These are phyloP conservation scores for Fusarium piperis DNA, from an alignment of 2,329 filamentous ascomycete species.

Conservation along the genomic window DNA sequence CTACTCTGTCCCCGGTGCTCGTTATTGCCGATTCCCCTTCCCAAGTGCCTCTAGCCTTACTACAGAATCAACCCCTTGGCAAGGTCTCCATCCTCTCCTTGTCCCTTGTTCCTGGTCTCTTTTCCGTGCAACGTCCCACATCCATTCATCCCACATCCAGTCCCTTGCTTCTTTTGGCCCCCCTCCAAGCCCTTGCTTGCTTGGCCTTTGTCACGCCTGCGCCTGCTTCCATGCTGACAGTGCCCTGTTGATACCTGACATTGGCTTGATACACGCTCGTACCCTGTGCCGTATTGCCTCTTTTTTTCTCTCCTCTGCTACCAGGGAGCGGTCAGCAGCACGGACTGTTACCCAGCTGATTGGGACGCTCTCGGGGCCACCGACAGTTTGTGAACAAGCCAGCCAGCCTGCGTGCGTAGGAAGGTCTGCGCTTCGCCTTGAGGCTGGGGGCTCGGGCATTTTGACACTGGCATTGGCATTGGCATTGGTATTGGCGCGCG, in stretches of 20 bases:
- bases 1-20: not conserved
- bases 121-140: constrained; percentile 13
- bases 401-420: not conserved
- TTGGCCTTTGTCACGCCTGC: constrained; percentile 17
- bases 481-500: not conserved
- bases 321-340: constrained; percentile 27
- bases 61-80: not conserved
- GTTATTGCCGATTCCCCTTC: constrained; percentile 11
- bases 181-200: constrained; percentile 8
- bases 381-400: constrained; percentile 24
- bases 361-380: constrained; percentile 33
- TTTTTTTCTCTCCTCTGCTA: not conserved
- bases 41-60: constrained; percentile 2
- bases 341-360: constrained; percentile 26
- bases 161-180: constrained; percentile 33
- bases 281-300: not conserved
- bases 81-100: not conserved
- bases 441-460: constrained; percentile 29
- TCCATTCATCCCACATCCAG: constrained; percentile 22
- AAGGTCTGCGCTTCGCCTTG: constrained; percentile 22
- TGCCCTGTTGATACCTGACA: constrained; percentile 18
- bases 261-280: constrained; percentile 8
- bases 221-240: constrained; percentile 1
- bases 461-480: constrained; percentile 21
- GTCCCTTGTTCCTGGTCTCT: constrained; percentile 32